phyloP scores from a whole-genome alignment of 139 green algal genomes.

The Chlamydomonas eustigma region DNA sequence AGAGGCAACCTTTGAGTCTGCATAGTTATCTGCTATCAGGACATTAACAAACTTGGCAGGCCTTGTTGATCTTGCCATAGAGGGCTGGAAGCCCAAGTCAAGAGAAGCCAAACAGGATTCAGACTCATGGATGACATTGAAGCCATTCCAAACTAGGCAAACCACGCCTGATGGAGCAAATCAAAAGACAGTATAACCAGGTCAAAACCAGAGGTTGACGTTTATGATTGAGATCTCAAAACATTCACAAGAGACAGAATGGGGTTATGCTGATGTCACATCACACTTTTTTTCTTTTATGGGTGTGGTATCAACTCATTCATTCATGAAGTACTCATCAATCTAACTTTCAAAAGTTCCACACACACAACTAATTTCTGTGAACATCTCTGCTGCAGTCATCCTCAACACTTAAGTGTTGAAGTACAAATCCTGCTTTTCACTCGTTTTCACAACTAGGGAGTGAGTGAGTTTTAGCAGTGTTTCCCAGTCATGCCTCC shows the following conservation, averaged over 20 bases:
- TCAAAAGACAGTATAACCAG: too few species aligned
- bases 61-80: constrained; percentile 6
- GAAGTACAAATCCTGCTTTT: too few species aligned
- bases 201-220: not conserved
- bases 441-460: constrained; percentile 58
- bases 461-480: constrained; percentile 69
- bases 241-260: too few species aligned
- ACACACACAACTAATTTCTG: too few species aligned
- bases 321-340: too few species aligned
- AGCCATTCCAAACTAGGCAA: constrained; percentile 88
- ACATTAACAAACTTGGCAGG: constrained; percentile 88
- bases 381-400: too few species aligned
- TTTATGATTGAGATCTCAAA: too few species aligned
- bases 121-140: constrained; percentile 92
- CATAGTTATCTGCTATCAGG: constrained; percentile 85
- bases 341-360: too few species aligned
- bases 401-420: too few species aligned
- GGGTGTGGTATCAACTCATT: too few species aligned
- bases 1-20: constrained; percentile 68
- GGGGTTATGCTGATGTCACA: too few species aligned
- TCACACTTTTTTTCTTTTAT: too few species aligned
- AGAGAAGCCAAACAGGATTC: constrained; percentile 84
- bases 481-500: constrained; percentile 66
- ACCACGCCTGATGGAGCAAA: constrained; percentile 72
- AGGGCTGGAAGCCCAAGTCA: constrained; percentile 85